These are phyloP conservation scores for Paecilomyces sp. DNA, from an alignment of 2,329 filamentous ascomycete genomes.

Conservation along the genomic window DNA sequence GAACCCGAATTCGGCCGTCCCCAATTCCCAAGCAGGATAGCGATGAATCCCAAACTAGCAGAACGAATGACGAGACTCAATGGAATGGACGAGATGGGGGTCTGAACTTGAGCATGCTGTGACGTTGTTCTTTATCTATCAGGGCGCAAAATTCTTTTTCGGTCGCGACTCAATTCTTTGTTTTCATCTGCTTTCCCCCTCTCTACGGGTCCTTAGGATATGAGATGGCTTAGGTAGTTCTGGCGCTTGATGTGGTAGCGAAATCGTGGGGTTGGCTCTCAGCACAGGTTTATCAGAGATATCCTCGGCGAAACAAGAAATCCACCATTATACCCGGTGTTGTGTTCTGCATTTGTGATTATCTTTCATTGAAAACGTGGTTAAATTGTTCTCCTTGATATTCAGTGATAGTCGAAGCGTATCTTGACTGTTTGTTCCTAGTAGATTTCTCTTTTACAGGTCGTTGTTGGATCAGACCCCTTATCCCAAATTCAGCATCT, in stretches of 20 bases:
- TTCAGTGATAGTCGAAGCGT: no score
- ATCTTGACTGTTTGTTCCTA: no score
- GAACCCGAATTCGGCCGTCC: constrained; percentile 45
- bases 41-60: not conserved
- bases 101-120: constrained; percentile 24
- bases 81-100: constrained; percentile 16
- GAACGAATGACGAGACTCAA: constrained; percentile 8
- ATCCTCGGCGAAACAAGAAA: not conserved
- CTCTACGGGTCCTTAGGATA: not conserved
- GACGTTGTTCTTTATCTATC: constrained; percentile 1
- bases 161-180: not conserved
- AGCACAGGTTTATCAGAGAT: not conserved
- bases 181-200: constrained; percentile 4
- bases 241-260: not conserved
- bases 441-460: no score
- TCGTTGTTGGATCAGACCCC: not conserved
- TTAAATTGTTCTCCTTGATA: not conserved
- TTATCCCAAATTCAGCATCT: no score
- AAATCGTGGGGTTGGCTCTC: not conserved
- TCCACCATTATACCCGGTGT: not conserved
- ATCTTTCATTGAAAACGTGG: not conserved
- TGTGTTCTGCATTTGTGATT: not conserved
- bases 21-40: not conserved
- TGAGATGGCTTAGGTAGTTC: not conserved
- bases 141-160: not conserved